phyloP scores from a whole-genome alignment of 129 eudicot species.

The Mikania micrantha region DNA sequence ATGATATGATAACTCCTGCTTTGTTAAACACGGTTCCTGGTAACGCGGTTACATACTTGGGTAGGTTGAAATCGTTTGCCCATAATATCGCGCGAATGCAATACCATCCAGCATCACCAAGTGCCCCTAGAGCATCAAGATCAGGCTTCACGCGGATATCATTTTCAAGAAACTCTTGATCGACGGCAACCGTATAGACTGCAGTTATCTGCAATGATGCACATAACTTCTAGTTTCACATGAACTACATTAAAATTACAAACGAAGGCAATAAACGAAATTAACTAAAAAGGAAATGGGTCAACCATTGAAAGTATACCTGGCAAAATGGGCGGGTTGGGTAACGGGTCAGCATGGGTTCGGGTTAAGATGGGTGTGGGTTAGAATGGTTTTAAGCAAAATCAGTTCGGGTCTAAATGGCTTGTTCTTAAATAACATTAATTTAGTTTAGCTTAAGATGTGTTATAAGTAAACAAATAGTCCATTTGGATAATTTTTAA shows the following conservation, averaged over 20 bases:
- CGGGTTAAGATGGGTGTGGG: too few relatives aligned
- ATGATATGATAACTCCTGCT: slow-evolving; percentile 49
- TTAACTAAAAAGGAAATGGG: background rate
- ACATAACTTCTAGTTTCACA: background rate
- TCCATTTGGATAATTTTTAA: too few relatives aligned
- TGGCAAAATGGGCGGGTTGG: too few relatives aligned
- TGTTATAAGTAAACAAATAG: too few relatives aligned
- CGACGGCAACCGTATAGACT: slow-evolving; percentile 39
- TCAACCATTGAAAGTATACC: background rate
- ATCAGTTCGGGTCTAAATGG: too few relatives aligned
- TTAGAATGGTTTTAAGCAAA: too few relatives aligned
- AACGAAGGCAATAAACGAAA: background rate
- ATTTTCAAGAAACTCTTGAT: slow-evolving; percentile 44
- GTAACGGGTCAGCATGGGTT: too few relatives aligned
- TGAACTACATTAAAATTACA: background rate
- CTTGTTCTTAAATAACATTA: too few relatives aligned
- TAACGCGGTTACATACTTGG: slow-evolving; percentile 47
- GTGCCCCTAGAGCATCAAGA: slow-evolving; percentile 63
- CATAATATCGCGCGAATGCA: slow-evolving; percentile 43
- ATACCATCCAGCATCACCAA: slow-evolving; percentile 74
- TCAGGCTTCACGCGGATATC: slow-evolving; percentile 57
- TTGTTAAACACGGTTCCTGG: slow-evolving; percentile 43
- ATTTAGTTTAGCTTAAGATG: too few relatives aligned
- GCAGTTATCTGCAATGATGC: slow-evolving; percentile 33
- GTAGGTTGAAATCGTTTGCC: slow-evolving; percentile 59